Evolutionary conservation across 345 rosid species (phyloP).

Genomic region (Linum tenue): DNA sequence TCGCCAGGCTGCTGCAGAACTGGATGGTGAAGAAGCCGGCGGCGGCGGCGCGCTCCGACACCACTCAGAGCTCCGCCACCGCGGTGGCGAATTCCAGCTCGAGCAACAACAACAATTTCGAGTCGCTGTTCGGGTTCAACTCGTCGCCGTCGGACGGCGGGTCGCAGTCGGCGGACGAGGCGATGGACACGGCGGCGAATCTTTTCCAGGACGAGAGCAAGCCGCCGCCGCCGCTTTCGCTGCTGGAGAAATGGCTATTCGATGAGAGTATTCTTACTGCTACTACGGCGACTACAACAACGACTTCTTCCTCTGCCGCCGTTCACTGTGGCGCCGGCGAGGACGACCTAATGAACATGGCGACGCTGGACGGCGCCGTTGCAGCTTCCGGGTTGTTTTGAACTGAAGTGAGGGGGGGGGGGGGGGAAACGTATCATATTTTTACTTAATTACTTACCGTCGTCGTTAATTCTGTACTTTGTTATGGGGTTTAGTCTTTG

Average conservation of each 20-base stretch:
- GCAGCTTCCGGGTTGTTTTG: neutral
- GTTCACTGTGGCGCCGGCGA: constrained; percentile 8
- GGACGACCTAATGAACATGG: constrained; percentile 31
- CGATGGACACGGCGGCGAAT: neutral
- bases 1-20: constrained; percentile 7
- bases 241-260: constrained; percentile 66
- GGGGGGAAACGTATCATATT: too few species aligned
- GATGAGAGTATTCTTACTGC: constrained; percentile 44
- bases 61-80: neutral
- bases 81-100: neutral
- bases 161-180: neutral
- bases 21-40: constrained; percentile 1
- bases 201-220: neutral
- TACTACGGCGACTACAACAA: neutral
- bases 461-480: too few species aligned
- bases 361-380: constrained; percentile 26
- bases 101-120: neutral
- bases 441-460: too few species aligned
- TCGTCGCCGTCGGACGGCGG: neutral
- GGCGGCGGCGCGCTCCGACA: neutral
- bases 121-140: neutral
- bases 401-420: too few species aligned
- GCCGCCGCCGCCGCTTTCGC: constrained; percentile 23
- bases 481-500: too few species aligned
- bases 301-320: too few species aligned